Conservation (phyloP, 164 flowering plant genomes). For the Magnolia officinalis region DNA sequence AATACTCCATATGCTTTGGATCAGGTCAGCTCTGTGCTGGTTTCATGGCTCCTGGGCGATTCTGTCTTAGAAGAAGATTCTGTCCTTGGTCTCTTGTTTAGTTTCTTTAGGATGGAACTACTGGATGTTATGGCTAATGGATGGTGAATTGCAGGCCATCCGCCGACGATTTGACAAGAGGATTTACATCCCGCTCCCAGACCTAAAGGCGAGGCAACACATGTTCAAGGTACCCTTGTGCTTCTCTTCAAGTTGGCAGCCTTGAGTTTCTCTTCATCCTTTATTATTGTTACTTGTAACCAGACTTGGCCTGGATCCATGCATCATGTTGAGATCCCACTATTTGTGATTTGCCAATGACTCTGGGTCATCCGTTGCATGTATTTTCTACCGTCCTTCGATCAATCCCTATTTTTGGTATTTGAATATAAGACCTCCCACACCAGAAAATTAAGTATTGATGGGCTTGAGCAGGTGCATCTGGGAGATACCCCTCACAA, state of each 20-base stretch:
- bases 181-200: slow-evolving; percentile 97
- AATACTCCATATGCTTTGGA: slow-evolving; percentile 98
- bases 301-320: too few relatives aligned
- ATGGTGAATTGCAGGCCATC: slow-evolving; percentile 56
- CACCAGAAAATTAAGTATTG: background rate
- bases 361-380: background rate
- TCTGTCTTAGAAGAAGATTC: background rate
- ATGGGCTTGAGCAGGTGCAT: slow-evolving; percentile 65
- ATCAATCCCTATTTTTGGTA: background rate
- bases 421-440: background rate
- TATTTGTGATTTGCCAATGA: too few relatives aligned
- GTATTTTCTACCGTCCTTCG: background rate
- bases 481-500: slow-evolving; percentile 95
- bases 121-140: slow-evolving; percentile 6
- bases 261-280: background rate
- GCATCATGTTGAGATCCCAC: too few relatives aligned
- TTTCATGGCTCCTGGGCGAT: background rate
- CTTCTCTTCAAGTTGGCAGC: background rate
- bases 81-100: background rate
- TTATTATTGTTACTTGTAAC: background rate
- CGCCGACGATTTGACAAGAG: slow-evolving; percentile 96
- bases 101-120: background rate
- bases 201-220: slow-evolving; percentile 87
- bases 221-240: slow-evolving; percentile 73
- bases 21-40: slow-evolving; percentile 52